Evolutionary conservation across 179 eudicot species (phyloP).

Genomic region (Amaranthus tricolor): DNA sequence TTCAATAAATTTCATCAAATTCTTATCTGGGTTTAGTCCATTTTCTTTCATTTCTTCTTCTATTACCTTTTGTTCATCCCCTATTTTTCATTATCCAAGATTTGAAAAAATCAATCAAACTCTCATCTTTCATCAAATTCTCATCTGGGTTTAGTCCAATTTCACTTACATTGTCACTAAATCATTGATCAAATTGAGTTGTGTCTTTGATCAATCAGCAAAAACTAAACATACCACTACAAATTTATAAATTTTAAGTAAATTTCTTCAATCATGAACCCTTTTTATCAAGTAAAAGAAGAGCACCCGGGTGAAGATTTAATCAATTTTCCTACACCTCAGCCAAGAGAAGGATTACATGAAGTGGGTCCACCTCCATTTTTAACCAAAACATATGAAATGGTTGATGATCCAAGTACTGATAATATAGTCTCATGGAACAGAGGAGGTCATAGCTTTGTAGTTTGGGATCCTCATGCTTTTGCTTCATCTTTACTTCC

Average conservation of each 20-base stretch:
- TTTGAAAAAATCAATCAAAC: neutral
- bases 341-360: constrained; percentile 75
- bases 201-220: neutral
- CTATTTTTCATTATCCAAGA: too few relatives aligned
- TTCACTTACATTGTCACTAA: constrained; percentile 15
- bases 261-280: constrained; percentile 36
- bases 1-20: neutral
- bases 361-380: constrained; percentile 88
- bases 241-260: constrained; percentile 6
- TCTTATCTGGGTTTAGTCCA: constrained; percentile 4
- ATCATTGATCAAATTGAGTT: neutral
- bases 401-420: constrained; percentile 67
- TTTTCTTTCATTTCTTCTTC: constrained; percentile 13
- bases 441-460: constrained; percentile 81
- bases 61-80: constrained; percentile 1
- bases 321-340: constrained; percentile 37
- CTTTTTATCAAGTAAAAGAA: constrained; percentile 47
- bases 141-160: constrained; percentile 9
- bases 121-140: neutral
- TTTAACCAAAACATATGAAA: constrained; percentile 72
- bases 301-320: constrained; percentile 38
- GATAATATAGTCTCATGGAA: constrained; percentile 68
- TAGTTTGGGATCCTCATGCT: constrained; percentile 82
- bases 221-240: neutral
- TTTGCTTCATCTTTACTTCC: constrained; percentile 68